Conservation (phyloP, 441 rosid genomes). For the Daphne laureola region DNA sequence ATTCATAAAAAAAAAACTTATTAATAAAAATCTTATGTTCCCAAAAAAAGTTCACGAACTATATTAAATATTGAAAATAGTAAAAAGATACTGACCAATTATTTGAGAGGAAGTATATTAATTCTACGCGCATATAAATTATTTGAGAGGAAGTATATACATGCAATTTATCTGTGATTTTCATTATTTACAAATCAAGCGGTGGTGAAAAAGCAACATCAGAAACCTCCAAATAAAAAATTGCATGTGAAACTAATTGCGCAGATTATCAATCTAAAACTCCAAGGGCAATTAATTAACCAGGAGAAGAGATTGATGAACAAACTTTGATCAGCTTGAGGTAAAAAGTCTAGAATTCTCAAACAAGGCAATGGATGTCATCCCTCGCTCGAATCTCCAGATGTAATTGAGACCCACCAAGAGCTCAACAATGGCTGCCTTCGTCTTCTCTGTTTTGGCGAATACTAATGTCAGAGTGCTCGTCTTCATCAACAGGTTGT, state of each 20-base stretch:
- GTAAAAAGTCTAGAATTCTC: constrained; percentile 21
- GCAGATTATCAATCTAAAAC: constrained; percentile 11
- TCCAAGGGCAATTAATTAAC: constrained; percentile 11
- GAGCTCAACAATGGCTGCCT: constrained; percentile 86
- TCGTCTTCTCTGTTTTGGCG: constrained; percentile 75
- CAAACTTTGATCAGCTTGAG: constrained; percentile 14
- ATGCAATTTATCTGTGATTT: constrained; percentile 11
- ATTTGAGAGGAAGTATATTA: no score
- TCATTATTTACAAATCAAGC: constrained; percentile 27
- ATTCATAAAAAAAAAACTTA: no score
- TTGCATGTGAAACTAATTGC: constrained; percentile 6
- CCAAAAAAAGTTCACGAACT: no score
- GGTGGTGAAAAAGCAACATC: constrained; percentile 21
- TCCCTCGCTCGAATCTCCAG: constrained; percentile 95
- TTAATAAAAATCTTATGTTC: no score
- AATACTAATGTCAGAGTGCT: constrained; percentile 68
- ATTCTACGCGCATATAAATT: no score
- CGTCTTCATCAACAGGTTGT: constrained; percentile 33
- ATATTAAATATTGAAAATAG: no score
- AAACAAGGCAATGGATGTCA: constrained; percentile 79
- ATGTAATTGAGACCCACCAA: constrained; percentile 90
- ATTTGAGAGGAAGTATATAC: constrained; percentile 26
- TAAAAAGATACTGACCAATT: no score
- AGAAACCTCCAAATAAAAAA: constrained; percentile 16
- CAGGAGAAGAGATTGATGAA: constrained; percentile 2